phyloP scores from a whole-genome alignment of 768 basidiomycete genomes.

The Sistotremastrum niveocremeum region DNA sequence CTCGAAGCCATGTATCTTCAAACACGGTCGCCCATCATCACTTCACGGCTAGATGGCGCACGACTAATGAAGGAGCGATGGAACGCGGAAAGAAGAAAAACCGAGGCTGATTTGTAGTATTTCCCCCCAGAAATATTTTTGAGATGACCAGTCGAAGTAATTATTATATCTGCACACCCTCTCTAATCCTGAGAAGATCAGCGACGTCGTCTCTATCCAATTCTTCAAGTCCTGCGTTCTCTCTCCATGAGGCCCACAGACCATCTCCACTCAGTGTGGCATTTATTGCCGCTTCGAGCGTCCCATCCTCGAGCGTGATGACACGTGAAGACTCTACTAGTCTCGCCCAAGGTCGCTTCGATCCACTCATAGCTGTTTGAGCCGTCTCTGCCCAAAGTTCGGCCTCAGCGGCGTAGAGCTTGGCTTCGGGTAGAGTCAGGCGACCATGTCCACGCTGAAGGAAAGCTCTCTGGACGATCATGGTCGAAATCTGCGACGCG shows the following conservation, averaged over 20 bases:
- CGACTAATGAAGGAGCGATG: slow-evolving; percentile 62
- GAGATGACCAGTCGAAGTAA: too few relatives aligned
- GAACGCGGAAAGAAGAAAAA: slow-evolving; percentile 39
- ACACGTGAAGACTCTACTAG: slow-evolving; percentile 68
- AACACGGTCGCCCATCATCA: slow-evolving; percentile 39
- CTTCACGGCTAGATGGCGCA: slow-evolving; percentile 54
- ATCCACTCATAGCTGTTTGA: slow-evolving; percentile 37
- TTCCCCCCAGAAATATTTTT: too few relatives aligned
- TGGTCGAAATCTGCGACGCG: slow-evolving; percentile 53
- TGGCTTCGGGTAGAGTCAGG: slow-evolving; percentile 46
- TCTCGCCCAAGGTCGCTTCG: slow-evolving; percentile 23
- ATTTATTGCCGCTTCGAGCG: slow-evolving; percentile 23
- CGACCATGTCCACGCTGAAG: slow-evolving; percentile 56
- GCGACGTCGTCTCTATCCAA: slow-evolving; percentile 48
- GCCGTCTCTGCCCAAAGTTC: slow-evolving; percentile 78
- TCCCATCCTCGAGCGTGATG: slow-evolving; percentile 53
- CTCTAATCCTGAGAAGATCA: slow-evolving; percentile 35
- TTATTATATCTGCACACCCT: slow-evolving; percentile 11
- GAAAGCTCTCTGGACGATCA: slow-evolving; percentile 75
- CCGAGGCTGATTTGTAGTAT: too few relatives aligned
- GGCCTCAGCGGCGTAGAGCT: slow-evolving; percentile 53
- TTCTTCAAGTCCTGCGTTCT: slow-evolving; percentile 48
- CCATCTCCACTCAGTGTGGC: slow-evolving; percentile 7
- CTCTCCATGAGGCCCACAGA: slow-evolving; percentile 42
- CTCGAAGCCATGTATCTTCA: slow-evolving; percentile 52